These are phyloP conservation scores for Penicillium paneum DNA, from an alignment of 2,329 filamentous ascomycete genomes.

Conservation along the genomic window DNA sequence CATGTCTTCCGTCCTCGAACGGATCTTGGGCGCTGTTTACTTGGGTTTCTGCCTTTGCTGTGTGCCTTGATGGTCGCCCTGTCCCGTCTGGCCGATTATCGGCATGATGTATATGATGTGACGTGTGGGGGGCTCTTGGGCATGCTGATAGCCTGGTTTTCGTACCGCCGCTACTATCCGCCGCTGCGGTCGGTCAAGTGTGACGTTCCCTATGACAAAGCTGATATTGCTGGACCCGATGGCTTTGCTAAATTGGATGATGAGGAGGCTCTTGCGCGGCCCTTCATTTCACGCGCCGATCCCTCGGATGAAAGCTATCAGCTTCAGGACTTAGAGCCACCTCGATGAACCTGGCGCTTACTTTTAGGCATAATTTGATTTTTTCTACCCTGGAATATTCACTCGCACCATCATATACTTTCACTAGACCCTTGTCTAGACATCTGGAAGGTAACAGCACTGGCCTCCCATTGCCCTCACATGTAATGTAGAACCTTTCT, in stretches of 20 bases:
- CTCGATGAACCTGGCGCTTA: conserved; percentile 5
- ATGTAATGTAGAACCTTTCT: neutral
- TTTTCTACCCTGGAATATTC: neutral
- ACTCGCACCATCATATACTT: neutral
- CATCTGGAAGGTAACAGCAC: neutral
- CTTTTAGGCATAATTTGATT: neutral
- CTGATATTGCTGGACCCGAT: conserved; percentile 20
- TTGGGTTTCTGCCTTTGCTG: conserved; percentile 55
- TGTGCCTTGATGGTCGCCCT: conserved; percentile 60
- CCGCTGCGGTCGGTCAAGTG: conserved; percentile 50
- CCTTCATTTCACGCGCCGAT: conserved; percentile 13
- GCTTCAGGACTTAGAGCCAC: conserved; percentile 18
- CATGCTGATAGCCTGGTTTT: conserved; percentile 54
- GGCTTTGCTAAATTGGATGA: conserved; percentile 36
- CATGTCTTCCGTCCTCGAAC: conserved; percentile 58
- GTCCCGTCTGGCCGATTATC: conserved; percentile 61
- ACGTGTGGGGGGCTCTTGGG: conserved; percentile 55
- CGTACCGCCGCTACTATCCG: conserved; percentile 61
- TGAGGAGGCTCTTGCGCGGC: conserved; percentile 26
- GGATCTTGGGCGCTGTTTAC: conserved; percentile 54
- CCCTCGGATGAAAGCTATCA: conserved; percentile 25
- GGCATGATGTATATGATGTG: conserved; percentile 64
- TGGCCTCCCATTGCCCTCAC: neutral
- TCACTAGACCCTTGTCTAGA: neutral
- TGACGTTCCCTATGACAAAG: conserved; percentile 48